Evolutionary conservation across 2,329 filamentous ascomycete genomes (phyloP), one percentile per base, ranked within the genome.

Genomic region (Didymella glomerata): DNA sequence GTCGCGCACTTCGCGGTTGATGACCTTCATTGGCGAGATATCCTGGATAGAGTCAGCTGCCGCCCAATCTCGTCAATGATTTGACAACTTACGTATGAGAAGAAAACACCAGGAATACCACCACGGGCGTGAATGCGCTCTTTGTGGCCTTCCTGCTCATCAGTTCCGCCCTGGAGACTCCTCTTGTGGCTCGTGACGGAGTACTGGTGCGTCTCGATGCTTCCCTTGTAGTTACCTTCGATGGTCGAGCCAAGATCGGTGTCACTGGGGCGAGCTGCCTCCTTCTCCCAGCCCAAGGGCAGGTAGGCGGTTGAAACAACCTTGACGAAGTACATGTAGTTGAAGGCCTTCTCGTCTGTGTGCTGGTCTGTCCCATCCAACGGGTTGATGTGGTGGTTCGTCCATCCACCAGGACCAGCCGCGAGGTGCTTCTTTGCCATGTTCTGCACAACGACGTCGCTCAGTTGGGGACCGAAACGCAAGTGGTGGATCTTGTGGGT

Each of bases 291-390:
- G 63, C 93, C 93, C 1, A 99, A 85, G 2, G 95, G 93, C 25
- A 98, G 85, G 77, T 98, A 99, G 1, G 93, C 94, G 1, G 95
- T 99, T 3, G 91, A 92, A 30, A 99, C 95, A 57, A 99, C 95
- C 84, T 99, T 99, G 79, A 99, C 85, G 79, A 99, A 99, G 83
- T 99, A 99, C 92, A 98, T 97, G 79, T 89, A 99, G 82, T 97
- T 99, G 84, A 85, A 97, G 65, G 90, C 90, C 67, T 92, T 86
- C 72, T 97, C 93, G 34, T 85, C 82, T 2, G 92, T 96, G 51
- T 84, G 80, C 82, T 98, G 93, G 64, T 85, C 81, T 3, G 90
- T 91, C 52, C 85, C 84, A 73, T 99, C 96, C 4, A 99, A 86
- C 4, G 95, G 95, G 78, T 98, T 97, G 67, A 92, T 79, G 78